phyloP scores from a whole-genome alignment of 768 basidiomycete genomes.

The Leccinellum albellum region DNA sequence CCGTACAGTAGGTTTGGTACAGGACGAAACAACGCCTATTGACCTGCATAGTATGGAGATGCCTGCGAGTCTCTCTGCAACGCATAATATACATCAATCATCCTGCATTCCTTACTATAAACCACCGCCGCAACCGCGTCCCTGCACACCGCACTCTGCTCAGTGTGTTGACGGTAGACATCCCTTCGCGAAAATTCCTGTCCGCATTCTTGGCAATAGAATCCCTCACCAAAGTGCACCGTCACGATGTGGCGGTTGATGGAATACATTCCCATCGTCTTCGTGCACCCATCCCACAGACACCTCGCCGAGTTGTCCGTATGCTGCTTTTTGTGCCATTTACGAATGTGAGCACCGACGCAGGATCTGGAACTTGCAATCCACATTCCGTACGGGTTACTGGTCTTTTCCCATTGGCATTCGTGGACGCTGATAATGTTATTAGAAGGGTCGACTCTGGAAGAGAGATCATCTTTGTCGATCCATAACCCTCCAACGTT shows the following conservation, averaged over 20 bases:
- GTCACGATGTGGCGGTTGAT: conserved; percentile 9
- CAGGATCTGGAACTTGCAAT: conserved; percentile 1
- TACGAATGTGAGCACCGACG: conserved; percentile 6
- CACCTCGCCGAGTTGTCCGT: background rate
- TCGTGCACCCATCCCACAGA: conserved; percentile 3
- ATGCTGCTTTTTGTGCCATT: background rate
- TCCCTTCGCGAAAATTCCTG: conserved; percentile 1
- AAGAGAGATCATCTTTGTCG: conserved; percentile 2
- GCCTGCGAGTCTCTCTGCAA: background rate
- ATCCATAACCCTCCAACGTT: conserved; percentile 1
- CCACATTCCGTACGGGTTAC: conserved; percentile 9
- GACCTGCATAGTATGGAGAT: background rate
- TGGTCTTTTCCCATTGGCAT: conserved; percentile 4
- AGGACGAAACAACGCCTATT: background rate
- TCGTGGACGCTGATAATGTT: conserved; percentile 3
- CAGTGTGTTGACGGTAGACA: conserved; percentile 4
- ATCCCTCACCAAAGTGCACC: conserved; percentile 3
- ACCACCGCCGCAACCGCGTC: background rate
- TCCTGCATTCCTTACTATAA: background rate
- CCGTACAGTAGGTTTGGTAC: background rate
- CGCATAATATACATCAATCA: background rate
- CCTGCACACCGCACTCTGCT: background rate
- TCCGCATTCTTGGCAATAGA: conserved; percentile 4
- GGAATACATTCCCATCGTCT: conserved; percentile 2
- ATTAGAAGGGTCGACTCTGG: background rate